Conservation (phyloP, 768 basidiomycete species). For the Serendipita sp. region DNA sequence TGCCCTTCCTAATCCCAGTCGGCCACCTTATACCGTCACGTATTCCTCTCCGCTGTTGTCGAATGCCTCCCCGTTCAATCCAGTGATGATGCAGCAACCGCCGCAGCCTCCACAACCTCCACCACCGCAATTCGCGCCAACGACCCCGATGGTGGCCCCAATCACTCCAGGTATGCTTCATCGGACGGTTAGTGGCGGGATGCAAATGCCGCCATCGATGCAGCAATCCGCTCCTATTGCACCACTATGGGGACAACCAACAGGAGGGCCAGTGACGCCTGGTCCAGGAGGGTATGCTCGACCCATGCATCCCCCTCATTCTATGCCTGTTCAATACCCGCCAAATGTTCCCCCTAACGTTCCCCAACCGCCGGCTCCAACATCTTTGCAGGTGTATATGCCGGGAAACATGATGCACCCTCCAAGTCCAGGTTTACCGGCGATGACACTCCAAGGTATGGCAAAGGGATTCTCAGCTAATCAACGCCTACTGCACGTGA, state of each 20-base stretch:
- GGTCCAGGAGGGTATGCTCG: not conserved
- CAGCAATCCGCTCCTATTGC: not conserved
- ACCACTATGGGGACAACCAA: not conserved
- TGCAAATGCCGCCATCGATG: conserved; percentile 1
- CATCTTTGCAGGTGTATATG: not conserved
- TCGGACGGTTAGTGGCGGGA: not conserved
- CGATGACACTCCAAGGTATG: not conserved
- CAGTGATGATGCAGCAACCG: not conserved
- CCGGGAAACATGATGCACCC: conserved; percentile 58
- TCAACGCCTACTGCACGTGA: not conserved
- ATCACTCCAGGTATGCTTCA: conserved; percentile 8
- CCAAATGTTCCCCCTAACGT: not conserved
- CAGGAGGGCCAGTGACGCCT: not conserved
- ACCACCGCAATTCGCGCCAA: conserved; percentile 25
- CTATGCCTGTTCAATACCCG: not conserved
- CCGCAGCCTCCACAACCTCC: conserved; percentile 30
- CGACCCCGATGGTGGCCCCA: conserved; percentile 19
- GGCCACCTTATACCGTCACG: not conserved
- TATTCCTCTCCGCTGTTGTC: not conserved
- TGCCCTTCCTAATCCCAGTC: not conserved
- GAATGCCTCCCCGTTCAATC: not conserved
- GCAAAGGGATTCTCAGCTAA: not conserved
- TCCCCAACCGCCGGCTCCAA: not conserved
- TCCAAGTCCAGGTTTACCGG: conserved; percentile 39
- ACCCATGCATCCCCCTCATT: conserved; percentile 16